Conservation (phyloP, 495 filamentous ascomycete genomes). For the Trichoderma reesei region DNA sequence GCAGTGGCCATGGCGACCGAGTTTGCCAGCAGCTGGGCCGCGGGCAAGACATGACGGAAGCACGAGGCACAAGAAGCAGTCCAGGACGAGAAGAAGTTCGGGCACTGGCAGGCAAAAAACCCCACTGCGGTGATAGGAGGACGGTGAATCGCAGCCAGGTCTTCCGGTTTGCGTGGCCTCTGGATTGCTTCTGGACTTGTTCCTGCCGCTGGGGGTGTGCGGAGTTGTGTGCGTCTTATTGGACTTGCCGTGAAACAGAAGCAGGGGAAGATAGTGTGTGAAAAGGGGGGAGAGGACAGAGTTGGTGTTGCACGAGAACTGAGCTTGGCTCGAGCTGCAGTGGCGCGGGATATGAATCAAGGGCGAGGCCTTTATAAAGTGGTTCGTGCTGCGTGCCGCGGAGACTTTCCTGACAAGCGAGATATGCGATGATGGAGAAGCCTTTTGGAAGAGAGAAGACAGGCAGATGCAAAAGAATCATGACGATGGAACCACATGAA, state of each 20-base stretch:
- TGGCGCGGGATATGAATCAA: too few relatives aligned
- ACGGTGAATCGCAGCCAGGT: not conserved
- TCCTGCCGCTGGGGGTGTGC: too few relatives aligned
- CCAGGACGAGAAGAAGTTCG: not conserved
- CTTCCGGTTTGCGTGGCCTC: not conserved
- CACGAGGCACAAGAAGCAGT: not conserved
- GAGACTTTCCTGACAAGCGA: too few relatives aligned
- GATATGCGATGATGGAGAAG: too few relatives aligned
- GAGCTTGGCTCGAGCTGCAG: too few relatives aligned
- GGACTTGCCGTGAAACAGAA: too few relatives aligned
- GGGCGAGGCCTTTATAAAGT: too few relatives aligned
- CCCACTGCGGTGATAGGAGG: not conserved
- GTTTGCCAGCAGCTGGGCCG: not conserved
- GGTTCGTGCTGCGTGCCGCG: too few relatives aligned
- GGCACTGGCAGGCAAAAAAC: not conserved
- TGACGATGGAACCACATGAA: not conserved
- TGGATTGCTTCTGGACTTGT: not conserved
- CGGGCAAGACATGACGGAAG: not conserved
- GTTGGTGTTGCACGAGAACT: not conserved
- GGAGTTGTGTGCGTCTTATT: too few relatives aligned
- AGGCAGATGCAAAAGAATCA: not conserved
- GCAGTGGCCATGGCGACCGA: too few relatives aligned
- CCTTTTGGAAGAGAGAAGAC: not conserved
- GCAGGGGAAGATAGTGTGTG: too few relatives aligned
- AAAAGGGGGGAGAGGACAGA: not conserved